phyloP scores from a whole-genome alignment of 768 basidiomycete genomes.

The Amanita molliuscula region DNA sequence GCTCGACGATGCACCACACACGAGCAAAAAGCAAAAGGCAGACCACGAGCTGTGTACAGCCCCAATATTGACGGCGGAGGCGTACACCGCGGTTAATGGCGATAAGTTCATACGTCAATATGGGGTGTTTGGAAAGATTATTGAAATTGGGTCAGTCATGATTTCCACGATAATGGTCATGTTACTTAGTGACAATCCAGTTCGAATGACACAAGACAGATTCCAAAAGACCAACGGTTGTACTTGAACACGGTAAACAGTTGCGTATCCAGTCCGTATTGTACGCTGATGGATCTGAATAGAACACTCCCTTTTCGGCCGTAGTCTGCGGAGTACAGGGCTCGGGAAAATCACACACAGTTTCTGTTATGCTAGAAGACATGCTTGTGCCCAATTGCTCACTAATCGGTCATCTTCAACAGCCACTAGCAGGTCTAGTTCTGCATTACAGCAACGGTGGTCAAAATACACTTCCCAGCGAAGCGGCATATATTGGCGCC shows the following conservation, averaged over 20 bases:
- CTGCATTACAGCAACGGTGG: slow-evolving; percentile 68
- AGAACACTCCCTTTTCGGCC: slow-evolving; percentile 71
- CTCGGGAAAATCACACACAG: slow-evolving; percentile 66
- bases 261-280: neutral
- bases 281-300: neutral
- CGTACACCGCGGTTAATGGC: neutral
- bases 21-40: neutral
- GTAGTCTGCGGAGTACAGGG: slow-evolving; percentile 72
- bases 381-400: slow-evolving; percentile 50
- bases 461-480: slow-evolving; percentile 42
- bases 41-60: neutral
- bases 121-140: neutral
- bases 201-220: slow-evolving; percentile 20
- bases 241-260: slow-evolving; percentile 57
- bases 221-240: slow-evolving; percentile 36
- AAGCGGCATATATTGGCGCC: slow-evolving; percentile 51
- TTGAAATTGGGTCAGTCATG: neutral
- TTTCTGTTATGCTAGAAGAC: slow-evolving; percentile 57
- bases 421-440: slow-evolving; percentile 51
- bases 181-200: slow-evolving; percentile 20
- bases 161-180: neutral
- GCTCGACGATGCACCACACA: too few species aligned
- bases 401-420: slow-evolving; percentile 38
- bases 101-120: neutral
- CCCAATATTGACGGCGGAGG: neutral